A percentile compares a stretch with the other conserved stretches of the same genome.
These are phyloP conservation scores for Agaricus sinodeliciosus DNA, from an alignment of 768 basidiomycete species.

Conservation along the genomic window DNA sequence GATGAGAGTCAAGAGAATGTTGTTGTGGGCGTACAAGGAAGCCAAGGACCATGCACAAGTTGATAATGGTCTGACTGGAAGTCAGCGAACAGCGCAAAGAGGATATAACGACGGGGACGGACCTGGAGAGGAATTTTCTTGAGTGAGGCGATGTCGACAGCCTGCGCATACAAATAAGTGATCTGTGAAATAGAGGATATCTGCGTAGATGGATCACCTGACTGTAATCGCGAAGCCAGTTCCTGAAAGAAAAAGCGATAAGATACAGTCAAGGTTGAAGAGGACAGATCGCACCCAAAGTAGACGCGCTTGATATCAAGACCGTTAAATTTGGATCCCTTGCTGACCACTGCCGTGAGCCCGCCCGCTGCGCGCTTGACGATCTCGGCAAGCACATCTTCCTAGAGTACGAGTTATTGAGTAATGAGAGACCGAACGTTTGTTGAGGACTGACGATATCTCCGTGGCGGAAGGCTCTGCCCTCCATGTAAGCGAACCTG, in stretches of 20 bases:
- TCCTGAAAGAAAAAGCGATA: slow-evolving; percentile 31
- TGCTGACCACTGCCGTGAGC: slow-evolving; percentile 49
- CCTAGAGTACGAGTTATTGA: slow-evolving; percentile 32
- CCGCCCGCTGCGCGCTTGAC: slow-evolving; percentile 48
- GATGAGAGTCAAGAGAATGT: not conserved
- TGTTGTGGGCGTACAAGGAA: slow-evolving; percentile 56
- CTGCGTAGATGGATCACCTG: slow-evolving; percentile 33
- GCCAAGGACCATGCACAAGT: slow-evolving; percentile 84
- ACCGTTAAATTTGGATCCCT: slow-evolving; percentile 65
- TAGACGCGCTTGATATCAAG: slow-evolving; percentile 83
- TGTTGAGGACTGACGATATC: slow-evolving; percentile 56
- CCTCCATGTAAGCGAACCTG: slow-evolving; percentile 83
- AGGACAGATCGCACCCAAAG: slow-evolving; percentile 48
- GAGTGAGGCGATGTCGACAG: slow-evolving; percentile 76
- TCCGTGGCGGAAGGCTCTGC: slow-evolving; percentile 80
- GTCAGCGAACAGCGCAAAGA: slow-evolving; percentile 5
- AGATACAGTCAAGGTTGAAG: not conserved
- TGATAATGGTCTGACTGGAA: slow-evolving; percentile 66
- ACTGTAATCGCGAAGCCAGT: slow-evolving; percentile 88
- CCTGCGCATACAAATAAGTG: slow-evolving; percentile 30
- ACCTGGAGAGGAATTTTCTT: slow-evolving; percentile 69
- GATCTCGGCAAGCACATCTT: slow-evolving; percentile 60
- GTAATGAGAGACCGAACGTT: not conserved
- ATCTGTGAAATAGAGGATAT: not conserved
- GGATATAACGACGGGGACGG: slow-evolving; percentile 9